Percentiles rank a stretch among this genome's conserved stretches.
Evolutionary conservation across 768 basidiomycete genomes (phyloP).

Genomic region (Lactarius sanguifluus): DNA sequence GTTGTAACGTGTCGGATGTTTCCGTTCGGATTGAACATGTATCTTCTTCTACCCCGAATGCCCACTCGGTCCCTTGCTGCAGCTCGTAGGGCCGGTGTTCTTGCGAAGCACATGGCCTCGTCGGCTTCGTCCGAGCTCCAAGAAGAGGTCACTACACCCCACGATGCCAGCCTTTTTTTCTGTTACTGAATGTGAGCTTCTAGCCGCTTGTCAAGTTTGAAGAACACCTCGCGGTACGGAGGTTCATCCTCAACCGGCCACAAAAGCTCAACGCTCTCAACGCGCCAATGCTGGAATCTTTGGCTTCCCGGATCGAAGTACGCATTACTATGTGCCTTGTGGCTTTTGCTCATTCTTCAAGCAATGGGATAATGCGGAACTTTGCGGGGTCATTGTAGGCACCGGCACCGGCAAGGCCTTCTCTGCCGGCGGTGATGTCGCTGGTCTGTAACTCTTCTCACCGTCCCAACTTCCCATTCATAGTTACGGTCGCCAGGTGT

Average conservation of each 20-base stretch:
- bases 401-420: constrained; percentile 75
- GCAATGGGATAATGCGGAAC: constrained; percentile 74
- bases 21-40: constrained; percentile 11
- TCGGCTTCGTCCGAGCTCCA: constrained; percentile 9
- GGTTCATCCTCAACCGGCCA: constrained; percentile 78
- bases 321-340: constrained; percentile 23
- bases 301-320: constrained; percentile 78
- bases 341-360: constrained; percentile 33
- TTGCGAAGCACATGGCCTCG: constrained; percentile 40
- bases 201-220: constrained; percentile 62
- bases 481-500: constrained; percentile 46
- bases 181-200: constrained; percentile 22
- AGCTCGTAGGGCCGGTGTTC: constrained; percentile 35
- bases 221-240: constrained; percentile 59
- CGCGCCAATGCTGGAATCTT: constrained; percentile 67
- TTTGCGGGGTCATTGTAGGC: constrained; percentile 72
- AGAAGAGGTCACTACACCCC: constrained; percentile 16
- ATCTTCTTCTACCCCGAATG: constrained; percentile 16
- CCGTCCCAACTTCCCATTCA: neutral
- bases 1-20: neutral
- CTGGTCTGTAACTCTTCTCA: constrained; percentile 49
- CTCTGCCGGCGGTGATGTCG: constrained; percentile 94
- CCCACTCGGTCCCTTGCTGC: constrained; percentile 29
- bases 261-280: constrained; percentile 81
- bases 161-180: neutral